These are phyloP conservation scores for Kodamaea kakaduensis DNA, from an alignment of 805 yeast genomes.

Conservation along the genomic window DNA sequence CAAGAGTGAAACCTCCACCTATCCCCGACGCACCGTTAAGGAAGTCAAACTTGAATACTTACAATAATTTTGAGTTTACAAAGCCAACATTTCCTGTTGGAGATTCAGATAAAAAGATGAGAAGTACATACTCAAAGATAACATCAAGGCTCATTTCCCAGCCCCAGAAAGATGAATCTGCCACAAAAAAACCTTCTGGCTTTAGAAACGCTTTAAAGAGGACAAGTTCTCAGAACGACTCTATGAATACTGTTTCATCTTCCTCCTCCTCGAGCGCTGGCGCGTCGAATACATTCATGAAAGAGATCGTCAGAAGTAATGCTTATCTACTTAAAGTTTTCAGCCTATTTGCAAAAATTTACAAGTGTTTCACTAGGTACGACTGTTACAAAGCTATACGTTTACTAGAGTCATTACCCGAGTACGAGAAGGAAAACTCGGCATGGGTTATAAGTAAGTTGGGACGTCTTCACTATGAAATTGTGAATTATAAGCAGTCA, in stretches of 20 bases:
- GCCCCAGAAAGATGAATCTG: slow-evolving; percentile 8
- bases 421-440: slow-evolving; percentile 51
- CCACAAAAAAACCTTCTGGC: slow-evolving; percentile 7
- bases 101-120: slow-evolving; percentile 19
- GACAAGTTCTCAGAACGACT: slow-evolving; percentile 8
- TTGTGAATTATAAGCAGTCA: slow-evolving; percentile 78
- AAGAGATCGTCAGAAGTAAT: slow-evolving; percentile 32
- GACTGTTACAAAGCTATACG: slow-evolving; percentile 81
- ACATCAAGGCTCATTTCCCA: slow-evolving; percentile 47
- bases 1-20: slow-evolving; percentile 20
- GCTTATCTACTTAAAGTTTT: slow-evolving; percentile 46
- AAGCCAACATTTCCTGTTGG: slow-evolving; percentile 27
- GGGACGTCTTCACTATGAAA: slow-evolving; percentile 82
- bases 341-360: slow-evolving; percentile 55
- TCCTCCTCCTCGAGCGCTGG: slow-evolving; percentile 6
- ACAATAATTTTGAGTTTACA: slow-evolving; percentile 24
- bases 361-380: slow-evolving; percentile 55
- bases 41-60: slow-evolving; percentile 22
- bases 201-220: slow-evolving; percentile 6
- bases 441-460: slow-evolving; percentile 83
- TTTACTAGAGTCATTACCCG: slow-evolving; percentile 60
- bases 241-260: slow-evolving; percentile 4
- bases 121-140: slow-evolving; percentile 39
- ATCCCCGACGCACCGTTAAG: slow-evolving; percentile 39
- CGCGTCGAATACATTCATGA: slow-evolving; percentile 12